phyloP scores from a whole-genome alignment of 352 stramenopile species.

The Globisporangium carolinianum region DNA sequence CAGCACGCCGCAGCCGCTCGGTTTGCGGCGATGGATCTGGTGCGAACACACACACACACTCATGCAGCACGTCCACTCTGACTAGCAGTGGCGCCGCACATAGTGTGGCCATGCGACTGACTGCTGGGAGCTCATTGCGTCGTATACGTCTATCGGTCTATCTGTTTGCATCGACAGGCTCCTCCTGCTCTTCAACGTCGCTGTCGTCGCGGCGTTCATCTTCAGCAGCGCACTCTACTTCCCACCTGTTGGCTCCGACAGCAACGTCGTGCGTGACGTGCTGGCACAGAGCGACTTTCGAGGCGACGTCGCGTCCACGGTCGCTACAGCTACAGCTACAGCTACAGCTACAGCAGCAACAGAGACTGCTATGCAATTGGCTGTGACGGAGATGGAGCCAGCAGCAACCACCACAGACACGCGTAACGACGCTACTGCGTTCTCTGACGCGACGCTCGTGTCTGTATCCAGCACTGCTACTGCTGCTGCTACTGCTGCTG shows the following conservation, averaged over 20 bases:
- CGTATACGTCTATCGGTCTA: not conserved
- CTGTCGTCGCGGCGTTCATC: conserved; percentile 39
- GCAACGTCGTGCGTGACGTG: conserved; percentile 24
- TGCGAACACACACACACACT: not conserved
- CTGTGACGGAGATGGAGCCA: not conserved
- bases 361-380: too few species aligned
- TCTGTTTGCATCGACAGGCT: conserved; percentile 14
- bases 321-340: not conserved
- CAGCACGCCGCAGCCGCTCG: not conserved
- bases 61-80: too few species aligned
- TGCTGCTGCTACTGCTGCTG: too few species aligned
- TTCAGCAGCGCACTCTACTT: conserved; percentile 50
- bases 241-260: conserved; percentile 22
- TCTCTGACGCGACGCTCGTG: too few species aligned
- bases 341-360: not conserved
- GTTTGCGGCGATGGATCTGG: conserved; percentile 16
- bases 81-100: not conserved
- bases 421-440: too few species aligned
- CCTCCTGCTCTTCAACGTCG: conserved; percentile 42
- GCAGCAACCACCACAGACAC: not conserved
- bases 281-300: conserved; percentile 24
- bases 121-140: not conserved
- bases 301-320: not conserved
- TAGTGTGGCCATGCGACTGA: not conserved
- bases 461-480: too few species aligned